Percentiles rank a stretch among this genome's conserved stretches.
These are phyloP conservation scores for Paraphysoderma sedebokerense DNA, from an alignment of 371 early-diverging fungal species.

Conservation along the genomic window DNA sequence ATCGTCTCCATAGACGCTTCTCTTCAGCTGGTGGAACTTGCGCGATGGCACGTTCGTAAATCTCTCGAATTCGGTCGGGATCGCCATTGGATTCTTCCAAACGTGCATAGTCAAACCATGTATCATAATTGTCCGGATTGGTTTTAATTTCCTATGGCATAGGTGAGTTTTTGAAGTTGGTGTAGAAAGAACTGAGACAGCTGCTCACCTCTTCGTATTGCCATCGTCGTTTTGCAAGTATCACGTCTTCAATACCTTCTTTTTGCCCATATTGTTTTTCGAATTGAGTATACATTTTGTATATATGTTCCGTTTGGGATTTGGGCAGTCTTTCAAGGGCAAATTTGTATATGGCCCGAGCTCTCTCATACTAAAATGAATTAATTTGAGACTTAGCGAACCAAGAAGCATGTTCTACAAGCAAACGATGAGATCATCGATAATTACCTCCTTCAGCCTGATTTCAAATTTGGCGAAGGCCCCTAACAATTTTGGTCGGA, in stretches of 20 bases:
- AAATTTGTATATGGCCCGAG: slow-evolving; percentile 87
- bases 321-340: slow-evolving; percentile 74
- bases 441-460: slow-evolving; percentile 71
- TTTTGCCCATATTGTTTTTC: slow-evolving; percentile 87
- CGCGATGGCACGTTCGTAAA: slow-evolving; percentile 89
- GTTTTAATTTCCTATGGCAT: slow-evolving; percentile 31
- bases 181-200: background rate
- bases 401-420: too few relatives aligned
- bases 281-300: slow-evolving; percentile 83
- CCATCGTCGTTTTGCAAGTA: slow-evolving; percentile 64
- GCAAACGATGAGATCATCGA: too few relatives aligned
- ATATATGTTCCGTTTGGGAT: slow-evolving; percentile 54
- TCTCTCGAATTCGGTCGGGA: slow-evolving; percentile 57
- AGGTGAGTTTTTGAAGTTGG: background rate
- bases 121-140: slow-evolving; percentile 78
- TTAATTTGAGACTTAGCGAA: slow-evolving; percentile 92
- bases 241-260: slow-evolving; percentile 76
- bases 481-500: slow-evolving; percentile 80
- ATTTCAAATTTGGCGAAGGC: slow-evolving; percentile 93
- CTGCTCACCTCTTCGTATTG: slow-evolving; percentile 63
- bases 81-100: slow-evolving; percentile 73
- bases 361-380: slow-evolving; percentile 77
- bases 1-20: slow-evolving; percentile 88
- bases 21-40: slow-evolving; percentile 69
- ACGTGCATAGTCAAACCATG: slow-evolving; percentile 86